Base-by-base conservation (phyloP, 306 rosid genomes). In the Aeschynomene evenia region DNA sequence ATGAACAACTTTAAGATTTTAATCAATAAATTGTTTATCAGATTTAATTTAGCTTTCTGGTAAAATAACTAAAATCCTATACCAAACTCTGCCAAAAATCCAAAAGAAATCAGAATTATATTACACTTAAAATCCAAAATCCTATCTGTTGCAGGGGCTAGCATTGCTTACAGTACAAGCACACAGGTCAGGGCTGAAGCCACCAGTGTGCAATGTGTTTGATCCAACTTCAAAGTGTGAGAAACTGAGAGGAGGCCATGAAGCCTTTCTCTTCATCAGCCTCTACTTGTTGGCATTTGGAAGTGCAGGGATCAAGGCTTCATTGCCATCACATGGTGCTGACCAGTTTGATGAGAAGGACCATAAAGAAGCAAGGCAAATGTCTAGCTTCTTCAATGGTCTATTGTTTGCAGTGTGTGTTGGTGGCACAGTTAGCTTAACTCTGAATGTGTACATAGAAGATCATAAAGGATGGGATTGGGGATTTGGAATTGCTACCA, bases 281-380 rank as follows among this genome's bases (percentile, higher is more conserved):
- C 87, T 93, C 18, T 88, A 90, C 75, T 14, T 67, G 50, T 48
- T 86, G 63, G 97, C 96, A 1, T 64, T 49, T 4, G 96, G 96
- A 0, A 67, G 74, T 53, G 88, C 91, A 2, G 96, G 96, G 23
- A 1, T 84, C 13, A 93, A 88, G 71, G 96, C 98, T 29, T 75
- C 87, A 4, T 45, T 93, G 40, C 98, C 98, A 7, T 26, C 97
- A n/a, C 98, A 93, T 58, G 97, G 98, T 9, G 98, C 98, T 0
- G 97, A 93, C 46, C 98, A 93, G 57, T 93, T 88, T 61, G 91
- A 93, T 10, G 91, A 88, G 14, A 75, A 40, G 8, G 89, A 93
- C 76, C 97, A 87, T 1, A 88, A 82, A 73, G 98, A 93, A 81
- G 77, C 87, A 12, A 79, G 4, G 63, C 83, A 85, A 68, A 88